phyloP scores from a whole-genome alignment of 177 flowering plant genomes.

The Vitis hybrid region DNA sequence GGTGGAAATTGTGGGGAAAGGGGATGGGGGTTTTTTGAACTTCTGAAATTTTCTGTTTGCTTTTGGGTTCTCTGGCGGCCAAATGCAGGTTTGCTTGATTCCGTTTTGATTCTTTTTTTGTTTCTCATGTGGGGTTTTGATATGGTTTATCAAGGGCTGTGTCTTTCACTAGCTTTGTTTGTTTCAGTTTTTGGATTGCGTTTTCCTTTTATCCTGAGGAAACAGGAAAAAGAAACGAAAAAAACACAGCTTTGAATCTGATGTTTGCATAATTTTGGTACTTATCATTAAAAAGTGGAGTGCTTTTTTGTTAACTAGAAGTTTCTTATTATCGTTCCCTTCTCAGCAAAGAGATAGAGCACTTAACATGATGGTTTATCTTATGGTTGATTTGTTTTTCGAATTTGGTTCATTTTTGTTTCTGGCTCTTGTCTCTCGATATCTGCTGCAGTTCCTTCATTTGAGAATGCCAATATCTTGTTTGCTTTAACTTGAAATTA shows the following conservation, averaged over 20 bases:
- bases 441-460: not conserved
- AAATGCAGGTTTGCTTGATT: not conserved
- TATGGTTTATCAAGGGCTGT: not conserved
- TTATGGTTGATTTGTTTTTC: no score
- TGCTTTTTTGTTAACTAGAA: no score
- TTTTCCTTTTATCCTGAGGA: no score
- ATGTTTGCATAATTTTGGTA: no score
- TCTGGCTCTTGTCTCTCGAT: not conserved
- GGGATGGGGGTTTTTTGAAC: not conserved
- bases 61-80: slow-evolving; percentile 1
- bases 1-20: not conserved
- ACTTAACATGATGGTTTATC: no score
- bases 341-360: no score
- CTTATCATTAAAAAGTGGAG: no score
- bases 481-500: not conserved
- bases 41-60: not conserved
- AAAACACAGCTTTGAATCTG: no score
- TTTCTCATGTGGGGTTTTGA: not conserved
- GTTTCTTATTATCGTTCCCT: no score
- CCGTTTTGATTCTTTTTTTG: no score
- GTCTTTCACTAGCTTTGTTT: not conserved
- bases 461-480: not conserved
- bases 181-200: not conserved
- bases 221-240: no score
- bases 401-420: not conserved